Evolutionary conservation across 2,329 filamentous ascomycete species (phyloP), one percentile per base, ranked within the genome.

Genomic region (Exophiala sideris): DNA sequence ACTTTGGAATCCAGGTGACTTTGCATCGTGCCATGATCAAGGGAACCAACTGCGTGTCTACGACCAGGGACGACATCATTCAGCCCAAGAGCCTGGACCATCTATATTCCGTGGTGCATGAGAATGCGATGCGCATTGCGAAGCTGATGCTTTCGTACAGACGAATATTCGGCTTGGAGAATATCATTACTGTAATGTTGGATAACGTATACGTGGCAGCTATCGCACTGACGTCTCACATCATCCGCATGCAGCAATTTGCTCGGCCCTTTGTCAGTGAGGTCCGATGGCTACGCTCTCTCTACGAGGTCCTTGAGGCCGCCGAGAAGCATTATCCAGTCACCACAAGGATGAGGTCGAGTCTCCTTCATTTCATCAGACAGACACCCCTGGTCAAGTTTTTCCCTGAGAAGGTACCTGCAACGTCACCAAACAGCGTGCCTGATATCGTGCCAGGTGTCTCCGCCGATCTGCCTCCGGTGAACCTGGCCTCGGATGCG

Each of bases 151-250:
- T 38, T 9, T 36, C 45, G 2, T 48, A 48, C 14, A 29, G 45
- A 48, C 45, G 38, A 34, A 48, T 48, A 24, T 48, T 38, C 11
- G 45, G 45, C 18, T 32, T 48, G 45, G 45, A 48, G 39, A 48
- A 24, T 12, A 48, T 34, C 12, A 32, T 34, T 10, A 24, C 45
- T 14, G 45, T 48, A 16, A 48, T 48, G 45, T 20, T 48, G 45
- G 45, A 48, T 11, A 48, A 38, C 29, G 32, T 48, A 14, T 48
- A 48, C 18, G 45, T 48, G 11, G 45, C 45, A 20, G 45, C 34
- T 14, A 38, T 34, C 45, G 21, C 38, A 6, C 11, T 48, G 8
- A 48, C 38, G 34, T 48, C 45, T 18, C 16, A 10, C 11, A 8
- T 38, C 18, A 11, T 45, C 24, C 24, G 33, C 10, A 20, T 34